phyloP scores from a whole-genome alignment of 176 grass and related monocot genomes.

The Lolium perenne region DNA sequence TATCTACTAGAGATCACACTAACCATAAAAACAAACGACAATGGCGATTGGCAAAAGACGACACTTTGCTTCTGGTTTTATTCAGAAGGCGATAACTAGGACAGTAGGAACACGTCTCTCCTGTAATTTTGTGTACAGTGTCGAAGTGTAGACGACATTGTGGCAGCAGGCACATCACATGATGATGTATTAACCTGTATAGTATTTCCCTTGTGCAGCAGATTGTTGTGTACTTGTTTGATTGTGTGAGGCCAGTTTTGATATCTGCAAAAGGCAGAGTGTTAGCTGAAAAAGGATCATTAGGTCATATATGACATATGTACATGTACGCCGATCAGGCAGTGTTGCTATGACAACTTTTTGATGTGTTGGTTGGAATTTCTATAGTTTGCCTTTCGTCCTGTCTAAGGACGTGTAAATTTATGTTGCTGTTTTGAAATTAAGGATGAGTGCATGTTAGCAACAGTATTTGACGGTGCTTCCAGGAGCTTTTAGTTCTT shows the following conservation, averaged over 20 bases:
- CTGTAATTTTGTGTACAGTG: conserved; percentile 34
- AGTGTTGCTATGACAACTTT: not conserved
- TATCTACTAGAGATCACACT: conserved; percentile 32
- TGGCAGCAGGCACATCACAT: conserved; percentile 17
- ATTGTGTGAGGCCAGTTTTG: conserved; percentile 32
- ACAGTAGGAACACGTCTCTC: conserved; percentile 32
- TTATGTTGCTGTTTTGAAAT: not conserved
- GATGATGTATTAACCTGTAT: not conserved
- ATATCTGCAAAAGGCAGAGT: not conserved
- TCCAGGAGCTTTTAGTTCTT: not conserved
- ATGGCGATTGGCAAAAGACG: not conserved
- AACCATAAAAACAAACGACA: conserved; percentile 29
- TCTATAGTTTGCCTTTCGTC: not conserved
- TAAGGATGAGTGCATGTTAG: not conserved
- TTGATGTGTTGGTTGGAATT: not conserved
- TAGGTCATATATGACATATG: conserved; percentile 1
- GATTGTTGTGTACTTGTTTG: not conserved
- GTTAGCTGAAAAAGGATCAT: not conserved
- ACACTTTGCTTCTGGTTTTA: conserved; percentile 7
- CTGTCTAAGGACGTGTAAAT: not conserved
- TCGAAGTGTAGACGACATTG: conserved; percentile 8
- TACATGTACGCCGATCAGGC: not conserved
- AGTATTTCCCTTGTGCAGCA: conserved; percentile 5
- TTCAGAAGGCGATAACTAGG: conserved; percentile 17
- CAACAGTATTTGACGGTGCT: not conserved